Evolutionary conservation across 164 flowering plant species (phyloP), one percentile per base, ranked within the genome.

Genomic region (Magnolia changhungtana): DNA sequence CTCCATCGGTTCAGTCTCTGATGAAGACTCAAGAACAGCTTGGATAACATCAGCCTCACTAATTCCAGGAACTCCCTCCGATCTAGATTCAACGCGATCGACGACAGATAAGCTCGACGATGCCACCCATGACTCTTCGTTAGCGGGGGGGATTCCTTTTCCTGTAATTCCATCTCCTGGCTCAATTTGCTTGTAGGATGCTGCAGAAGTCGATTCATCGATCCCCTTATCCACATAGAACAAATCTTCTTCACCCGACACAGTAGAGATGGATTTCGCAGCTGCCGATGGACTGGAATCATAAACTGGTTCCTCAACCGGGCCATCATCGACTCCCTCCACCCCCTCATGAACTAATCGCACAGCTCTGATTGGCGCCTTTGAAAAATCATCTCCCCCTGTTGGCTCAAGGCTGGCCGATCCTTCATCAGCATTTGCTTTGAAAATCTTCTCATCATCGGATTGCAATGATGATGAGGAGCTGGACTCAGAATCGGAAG

Each of bases 291-390:
- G 95, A 74, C 92, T 91, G 24, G 88, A 85, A 79, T 94, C 97
- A 81, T 89, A 94, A 72, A 92, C 89, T 29, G 97, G 98, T 67
- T 86, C 94, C 78, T 66, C 83, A 45, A 75, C 82, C 50, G 78
- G 84, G 80, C 66, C 80, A 45, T 80, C 87, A 76, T 82, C 86
- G 37, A 67, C 72, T 63, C 31, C 77, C 31, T 78, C 80, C 67
- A 55, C 13, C 49, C 29, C 76, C 4, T 50, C 49, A 29, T 23
- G 7, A 14, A 50, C 63, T 31, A 73, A n/a, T 29, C 75, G 77
- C 45, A 67, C 19, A 23, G 77, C 70, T 59, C 51, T 37, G 18
- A 78, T 64, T 76, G 14, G 58, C 61, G 21, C 58, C 24, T 3
- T 70, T 69, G 8, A 21, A 37, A 37, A 37, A 31, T 2, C 61